A percentile compares a stretch with the other conserved stretches of the same genome.
Evolutionary conservation across 2,329 filamentous ascomycete genomes (phyloP).

Genomic region (Ophiostoma pallidulum): DNA sequence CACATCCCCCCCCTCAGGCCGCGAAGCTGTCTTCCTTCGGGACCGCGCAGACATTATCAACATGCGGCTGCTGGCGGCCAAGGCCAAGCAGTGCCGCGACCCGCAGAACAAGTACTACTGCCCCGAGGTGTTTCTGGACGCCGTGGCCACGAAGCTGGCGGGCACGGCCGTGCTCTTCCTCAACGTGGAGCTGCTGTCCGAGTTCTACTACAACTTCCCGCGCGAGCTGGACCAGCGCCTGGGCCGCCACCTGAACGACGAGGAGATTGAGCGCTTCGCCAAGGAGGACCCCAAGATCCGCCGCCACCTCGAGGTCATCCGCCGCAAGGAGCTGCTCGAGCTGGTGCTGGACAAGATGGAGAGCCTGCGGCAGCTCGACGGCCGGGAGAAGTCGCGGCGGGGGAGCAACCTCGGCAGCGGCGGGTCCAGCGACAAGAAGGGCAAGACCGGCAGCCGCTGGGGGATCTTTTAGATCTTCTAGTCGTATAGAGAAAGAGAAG

Average conservation of each 20-base stretch:
- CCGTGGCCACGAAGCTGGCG: slow-evolving; percentile 88
- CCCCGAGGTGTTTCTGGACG: slow-evolving; percentile 95
- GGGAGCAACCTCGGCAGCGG: slow-evolving; percentile 32
- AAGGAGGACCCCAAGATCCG: slow-evolving; percentile 86
- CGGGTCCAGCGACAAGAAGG: slow-evolving; percentile 4
- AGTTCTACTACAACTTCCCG: slow-evolving; percentile 97
- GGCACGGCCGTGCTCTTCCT: slow-evolving; percentile 93
- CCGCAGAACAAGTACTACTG: slow-evolving; percentile 92
- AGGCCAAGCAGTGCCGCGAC: slow-evolving; percentile 78
- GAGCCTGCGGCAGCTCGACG: slow-evolving; percentile 73
- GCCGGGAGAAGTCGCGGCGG: slow-evolving; percentile 48
- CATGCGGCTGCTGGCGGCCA: slow-evolving; percentile 79
- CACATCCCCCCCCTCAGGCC: slow-evolving; percentile 43
- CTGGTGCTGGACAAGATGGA: slow-evolving; percentile 95
- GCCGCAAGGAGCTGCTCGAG: slow-evolving; percentile 85
- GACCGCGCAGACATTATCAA: slow-evolving; percentile 85
- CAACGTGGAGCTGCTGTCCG: slow-evolving; percentile 90
- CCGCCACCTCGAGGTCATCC: slow-evolving; percentile 83
- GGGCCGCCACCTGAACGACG: slow-evolving; percentile 66
- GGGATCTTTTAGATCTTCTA: slow-evolving; percentile 14
- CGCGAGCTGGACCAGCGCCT: slow-evolving; percentile 82
- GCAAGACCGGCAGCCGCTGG: slow-evolving; percentile 14
- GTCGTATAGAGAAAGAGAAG: too few species aligned
- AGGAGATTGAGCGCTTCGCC: slow-evolving; percentile 82
- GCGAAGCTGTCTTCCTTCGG: slow-evolving; percentile 87